Percentiles rank a stretch among this genome's conserved stretches.
These are phyloP conservation scores for Lepidium sativum DNA, from an alignment of 345 rosid genomes.

Conservation along the genomic window DNA sequence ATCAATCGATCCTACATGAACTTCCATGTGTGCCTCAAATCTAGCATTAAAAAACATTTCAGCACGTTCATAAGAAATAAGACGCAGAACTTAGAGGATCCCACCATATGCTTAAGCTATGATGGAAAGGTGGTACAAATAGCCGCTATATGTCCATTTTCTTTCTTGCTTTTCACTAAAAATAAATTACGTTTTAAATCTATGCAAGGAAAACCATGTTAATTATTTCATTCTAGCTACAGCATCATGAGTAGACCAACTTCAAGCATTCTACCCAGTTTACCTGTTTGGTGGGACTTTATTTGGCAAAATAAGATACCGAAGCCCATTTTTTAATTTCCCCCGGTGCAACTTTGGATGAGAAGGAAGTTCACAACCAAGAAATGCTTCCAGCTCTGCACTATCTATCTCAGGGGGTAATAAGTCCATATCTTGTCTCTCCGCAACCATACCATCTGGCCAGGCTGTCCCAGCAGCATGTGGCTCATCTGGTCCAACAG, in stretches of 20 bases:
- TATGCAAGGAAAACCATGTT: not conserved
- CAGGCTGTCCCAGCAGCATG: constrained; percentile 86
- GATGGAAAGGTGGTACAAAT: not conserved
- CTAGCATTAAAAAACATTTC: constrained; percentile 34
- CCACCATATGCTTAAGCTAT: not conserved
- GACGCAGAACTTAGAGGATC: constrained; percentile 2
- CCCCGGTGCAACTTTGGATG: constrained; percentile 86
- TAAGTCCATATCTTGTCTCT: constrained; percentile 58
- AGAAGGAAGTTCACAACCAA: constrained; percentile 65
- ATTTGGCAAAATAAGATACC: constrained; percentile 90
- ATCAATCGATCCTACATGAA: constrained; percentile 94
- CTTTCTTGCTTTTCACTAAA: not conserved
- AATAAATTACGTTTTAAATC: not conserved
- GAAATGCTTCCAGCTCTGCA: constrained; percentile 48
- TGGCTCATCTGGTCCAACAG: constrained; percentile 96
- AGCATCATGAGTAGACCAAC: not conserved
- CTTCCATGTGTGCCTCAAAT: constrained; percentile 99
- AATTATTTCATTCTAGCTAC: not conserved
- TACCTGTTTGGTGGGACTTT: constrained; percentile 96
- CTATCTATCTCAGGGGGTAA: constrained; percentile 40
- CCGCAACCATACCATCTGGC: constrained; percentile 64
- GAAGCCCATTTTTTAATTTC: constrained; percentile 86
- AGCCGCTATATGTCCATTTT: not conserved
- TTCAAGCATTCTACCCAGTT: not conserved
- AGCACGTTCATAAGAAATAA: not conserved